phyloP scores from a whole-genome alignment of 1,284 basidiomycete genomes.

The Marasmius sp. region DNA sequence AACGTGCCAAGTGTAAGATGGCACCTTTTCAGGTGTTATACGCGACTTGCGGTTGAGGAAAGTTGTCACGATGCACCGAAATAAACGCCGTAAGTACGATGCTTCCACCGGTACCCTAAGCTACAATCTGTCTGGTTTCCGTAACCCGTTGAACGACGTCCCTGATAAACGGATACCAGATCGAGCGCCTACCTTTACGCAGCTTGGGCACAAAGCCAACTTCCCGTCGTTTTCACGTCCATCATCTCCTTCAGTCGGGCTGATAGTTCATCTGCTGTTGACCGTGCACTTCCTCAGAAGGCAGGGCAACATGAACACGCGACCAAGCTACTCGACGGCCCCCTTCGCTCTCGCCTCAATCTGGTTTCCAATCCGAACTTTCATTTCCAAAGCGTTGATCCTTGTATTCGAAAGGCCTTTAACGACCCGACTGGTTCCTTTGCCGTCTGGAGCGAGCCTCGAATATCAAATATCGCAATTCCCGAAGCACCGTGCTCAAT shows the following conservation, averaged over 20 bases:
- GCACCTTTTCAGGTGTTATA: slow-evolving; percentile 36
- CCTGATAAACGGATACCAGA: not conserved
- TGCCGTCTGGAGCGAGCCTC: slow-evolving; percentile 20
- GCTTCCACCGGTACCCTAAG: slow-evolving; percentile 36
- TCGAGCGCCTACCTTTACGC: slow-evolving; percentile 32
- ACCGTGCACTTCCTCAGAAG: slow-evolving; percentile 38
- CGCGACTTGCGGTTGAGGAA: slow-evolving; percentile 39
- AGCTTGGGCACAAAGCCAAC: slow-evolving; percentile 41
- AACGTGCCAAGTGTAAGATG: slow-evolving; percentile 29
- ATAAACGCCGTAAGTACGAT: slow-evolving; percentile 43
- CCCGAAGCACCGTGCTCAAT: slow-evolving; percentile 42
- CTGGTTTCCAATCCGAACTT: slow-evolving; percentile 33
- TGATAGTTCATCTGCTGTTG: slow-evolving; percentile 29
- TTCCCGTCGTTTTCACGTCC: slow-evolving; percentile 42
- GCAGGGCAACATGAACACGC: slow-evolving; percentile 36
- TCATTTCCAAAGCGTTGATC: slow-evolving; percentile 31
- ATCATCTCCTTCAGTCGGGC: slow-evolving; percentile 34
- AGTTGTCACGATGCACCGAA: slow-evolving; percentile 38
- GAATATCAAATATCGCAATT: slow-evolving; percentile 38
- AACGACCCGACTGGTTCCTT: slow-evolving; percentile 25
- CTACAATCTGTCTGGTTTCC: slow-evolving; percentile 36
- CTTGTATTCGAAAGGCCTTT: slow-evolving; percentile 31
- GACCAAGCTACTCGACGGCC: slow-evolving; percentile 28
- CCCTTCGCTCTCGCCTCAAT: slow-evolving; percentile 29
- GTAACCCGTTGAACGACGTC: not conserved